These are phyloP conservation scores for Eucalyptus viminalis DNA, from an alignment of 345 rosid genomes.

Conservation along the genomic window DNA sequence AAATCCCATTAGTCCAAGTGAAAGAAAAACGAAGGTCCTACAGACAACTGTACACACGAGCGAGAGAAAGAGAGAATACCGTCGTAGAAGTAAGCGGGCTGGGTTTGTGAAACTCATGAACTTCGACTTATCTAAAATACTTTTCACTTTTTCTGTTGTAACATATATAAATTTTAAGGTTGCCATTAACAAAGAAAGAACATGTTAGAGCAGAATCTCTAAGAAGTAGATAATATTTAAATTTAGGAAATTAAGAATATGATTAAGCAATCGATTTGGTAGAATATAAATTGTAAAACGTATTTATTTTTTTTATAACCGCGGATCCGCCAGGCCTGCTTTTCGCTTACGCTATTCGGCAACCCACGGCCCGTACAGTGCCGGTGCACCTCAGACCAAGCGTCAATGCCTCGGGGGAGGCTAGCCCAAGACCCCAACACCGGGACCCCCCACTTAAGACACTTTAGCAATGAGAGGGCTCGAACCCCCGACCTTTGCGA, in stretches of 20 bases:
- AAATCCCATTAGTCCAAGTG: not conserved
- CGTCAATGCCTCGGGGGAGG: rapidly evolving
- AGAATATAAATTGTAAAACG: not conserved
- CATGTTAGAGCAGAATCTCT: not conserved
- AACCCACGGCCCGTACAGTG: no score
- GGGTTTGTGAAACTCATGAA: not conserved
- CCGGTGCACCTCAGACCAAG: no score
- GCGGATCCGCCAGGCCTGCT: rapidly evolving
- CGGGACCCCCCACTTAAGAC: no score
- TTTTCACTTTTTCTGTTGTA: no score
- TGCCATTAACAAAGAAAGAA: not conserved
- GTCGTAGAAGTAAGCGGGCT: slow-evolving; percentile 47
- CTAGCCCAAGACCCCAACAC: no score
- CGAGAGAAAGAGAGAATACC: slow-evolving; percentile 25
- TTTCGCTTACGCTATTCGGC: no score
- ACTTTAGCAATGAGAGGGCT: no score
- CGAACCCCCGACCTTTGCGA: rapidly evolving
- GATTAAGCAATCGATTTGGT: not conserved
- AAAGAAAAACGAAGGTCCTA: not conserved
- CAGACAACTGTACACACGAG: slow-evolving; percentile 22
- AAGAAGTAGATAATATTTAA: not conserved
- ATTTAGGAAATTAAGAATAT: not conserved
- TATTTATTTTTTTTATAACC: not conserved
- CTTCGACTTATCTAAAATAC: not conserved
- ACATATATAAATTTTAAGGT: not conserved